These are phyloP conservation scores for Tetrahymena thermophila DNA, from an alignment of 73 alveolate species.

Conservation along the genomic window DNA sequence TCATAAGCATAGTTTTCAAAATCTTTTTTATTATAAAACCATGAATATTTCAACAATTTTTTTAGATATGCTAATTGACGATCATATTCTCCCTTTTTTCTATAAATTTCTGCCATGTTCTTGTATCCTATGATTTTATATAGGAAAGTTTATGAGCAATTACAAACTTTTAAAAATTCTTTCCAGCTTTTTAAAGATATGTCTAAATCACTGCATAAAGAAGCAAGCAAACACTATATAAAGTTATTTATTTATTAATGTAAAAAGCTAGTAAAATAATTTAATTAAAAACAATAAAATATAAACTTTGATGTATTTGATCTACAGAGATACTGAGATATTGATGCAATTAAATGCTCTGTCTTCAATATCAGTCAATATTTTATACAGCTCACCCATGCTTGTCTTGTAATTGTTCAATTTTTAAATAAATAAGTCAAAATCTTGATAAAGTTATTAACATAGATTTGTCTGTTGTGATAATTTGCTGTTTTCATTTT, in stretches of 20 bases:
- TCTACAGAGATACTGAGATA: neutral
- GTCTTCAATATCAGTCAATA: neutral
- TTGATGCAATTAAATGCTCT: neutral
- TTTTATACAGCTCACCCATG: neutral
- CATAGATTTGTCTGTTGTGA: neutral
- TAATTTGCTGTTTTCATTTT: neutral
- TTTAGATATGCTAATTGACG: neutral
- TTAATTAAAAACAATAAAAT: too few relatives aligned
- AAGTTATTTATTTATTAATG: neutral
- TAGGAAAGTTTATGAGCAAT: neutral
- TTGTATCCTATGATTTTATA: neutral
- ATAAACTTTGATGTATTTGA: neutral
- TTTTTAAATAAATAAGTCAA: neutral
- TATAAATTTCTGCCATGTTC: neutral
- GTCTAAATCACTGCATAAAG: neutral
- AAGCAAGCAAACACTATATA: constrained; percentile 1
- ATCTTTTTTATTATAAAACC: neutral
- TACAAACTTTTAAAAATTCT: neutral
- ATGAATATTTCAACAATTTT: neutral
- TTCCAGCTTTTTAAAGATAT: neutral
- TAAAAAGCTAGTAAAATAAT: neutral
- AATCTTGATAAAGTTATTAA: neutral
- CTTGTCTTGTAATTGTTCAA: neutral
- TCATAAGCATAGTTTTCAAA: neutral
- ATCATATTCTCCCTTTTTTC: neutral